Base-by-base conservation (phyloP, 116 monocot species). In the Dioscorea cayenensis region DNA sequence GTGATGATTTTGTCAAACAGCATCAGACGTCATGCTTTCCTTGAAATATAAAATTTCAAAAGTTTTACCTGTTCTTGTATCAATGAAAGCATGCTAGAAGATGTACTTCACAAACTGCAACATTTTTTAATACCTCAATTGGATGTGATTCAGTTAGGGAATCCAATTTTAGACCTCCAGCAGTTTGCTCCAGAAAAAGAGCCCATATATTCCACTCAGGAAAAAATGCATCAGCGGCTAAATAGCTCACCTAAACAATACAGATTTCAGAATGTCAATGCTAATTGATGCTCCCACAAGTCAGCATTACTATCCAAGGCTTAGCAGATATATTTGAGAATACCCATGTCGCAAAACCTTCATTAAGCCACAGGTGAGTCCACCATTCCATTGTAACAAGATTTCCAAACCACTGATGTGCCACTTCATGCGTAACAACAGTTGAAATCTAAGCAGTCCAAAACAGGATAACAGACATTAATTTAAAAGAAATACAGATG, bases 321-420 rank as follows among this genome's bases (percentile, higher is more conserved):
- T 5, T 16, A 55, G n/a, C 14, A 16, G 17, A 55, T 55, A 59
- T 11, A 19, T 66, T 67, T 19, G 36, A 7, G 55, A 19, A n/a
- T 23, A 95, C 95, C 95, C 95, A 95, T 61, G 95, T 95, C 19
- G 95, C 95, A 71, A 95, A 95, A 14, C 95, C 95, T 68, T 95
- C 95, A 77, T 95, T 95, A 60, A 95, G 95, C 95, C 95, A 95
- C 43, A 95, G 76, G 70, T 95, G 92, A 50, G 95, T 92, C 95
- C 95, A 95, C 95, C 95, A 95, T 75, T 95, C 95, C 92, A 92
- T 92, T 51, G 95, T 95, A 25, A 95, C 92, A 76, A 95, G 92
- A 87, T 95, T 95, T 12, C 95, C 95, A 82, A 95, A 95, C 95
- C 95, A 95, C 19, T 95, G 95, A 71, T 95, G 95, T 73, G 95